Evolutionary conservation across 1,284 basidiomycete genomes (phyloP), one percentile per base, ranked within the genome.

Genomic region (Ganoderma sinense): DNA sequence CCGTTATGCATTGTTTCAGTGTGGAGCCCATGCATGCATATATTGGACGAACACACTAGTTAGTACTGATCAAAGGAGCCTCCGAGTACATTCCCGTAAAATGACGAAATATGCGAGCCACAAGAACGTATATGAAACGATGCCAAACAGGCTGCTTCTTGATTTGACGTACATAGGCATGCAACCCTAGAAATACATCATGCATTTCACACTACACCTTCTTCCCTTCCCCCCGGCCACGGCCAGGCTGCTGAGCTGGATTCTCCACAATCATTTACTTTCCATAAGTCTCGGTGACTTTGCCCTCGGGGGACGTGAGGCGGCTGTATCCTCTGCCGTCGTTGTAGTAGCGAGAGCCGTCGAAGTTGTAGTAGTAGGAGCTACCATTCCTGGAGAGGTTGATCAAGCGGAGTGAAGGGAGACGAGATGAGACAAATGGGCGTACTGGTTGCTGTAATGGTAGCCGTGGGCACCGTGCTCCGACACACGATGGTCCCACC

Each of bases 391-490:
- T 78, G 58, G 58, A 11, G 13, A 29, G 45, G 5, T 26, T 33
- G 33, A 33, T 64, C 16, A 65, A 18, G 26, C 3, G 14, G 16
- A 11, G 39, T 33, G 48, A 56, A 39, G 36, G 11, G 6, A 18
- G 40, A 29, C 7, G n/a, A 39, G 14, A 20, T 33, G n/a, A 7
- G 39, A 59, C n/a, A 20, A 23, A 29, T 4, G 20, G 11, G 67
- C 74, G 23, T 66, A 79, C 77, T 67, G 51, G 75, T 79, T 80
- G 53, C 74, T 77, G 71, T 79, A 78, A 65, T 79, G 79, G 65
- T 78, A 79, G 13, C 75, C 75, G 59, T 70, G 72, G 6, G 61
- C 69, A 48, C 75, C 75, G 36, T 70, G 71, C 31, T 71, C 72
- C 29, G 70, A 70, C 41, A 73, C 70, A 45, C 76, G 76, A 66